Base-by-base conservation (phyloP, 2,329 filamentous ascomycete species). In the Fusarium verticillioides region DNA sequence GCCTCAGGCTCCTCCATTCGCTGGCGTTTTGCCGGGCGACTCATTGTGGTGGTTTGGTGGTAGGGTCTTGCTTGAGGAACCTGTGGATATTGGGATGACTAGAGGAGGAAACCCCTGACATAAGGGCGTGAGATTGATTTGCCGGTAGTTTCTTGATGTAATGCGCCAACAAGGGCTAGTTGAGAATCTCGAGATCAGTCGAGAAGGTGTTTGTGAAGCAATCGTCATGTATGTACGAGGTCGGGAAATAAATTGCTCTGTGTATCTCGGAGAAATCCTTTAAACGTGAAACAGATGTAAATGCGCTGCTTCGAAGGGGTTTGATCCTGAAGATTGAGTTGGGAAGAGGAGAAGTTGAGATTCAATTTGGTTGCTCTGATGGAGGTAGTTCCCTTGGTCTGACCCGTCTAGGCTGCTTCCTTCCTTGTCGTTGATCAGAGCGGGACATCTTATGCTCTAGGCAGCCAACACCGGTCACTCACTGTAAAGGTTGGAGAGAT, bases 21-120 rank as follows among this genome's bases (percentile, higher is more conserved):
- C 40, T 75, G 77, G 18, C 83, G 79, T 66, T 84, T 84, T 26
- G 54, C 54, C n/a, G 77, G 64, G 3, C 60, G 69, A 23, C 81
- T 77, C 82, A 83, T 83, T 15, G 30, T 7, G n/a, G 42, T 18
- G 12, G 42, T 23, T 11, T 57, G 58, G n/a, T 26, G n/a, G 8
- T 32, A 9, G 4, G 18, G 21, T 28, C 4, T 16, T 39, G 16
- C 34, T 21, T 30, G 19, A 15, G 21, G 19, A 23, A 19, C 2
- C 3, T 32, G 30, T 36, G 9, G 15, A 36, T 12, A 18, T 5
- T 18, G 44, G 44, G 18, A 1, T 23, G 46, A 13, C 15, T 11
- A 18, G 28, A 28, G 6, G 23, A 26, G 40, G 7, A n/a, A 23
- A 23, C 23, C 7, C 16, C 9, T 44, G 36, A 16, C 9, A 47